Evolutionary conservation across 352 stramenopile species (phyloP).

Genomic region (Globisporangium canariense): DNA sequence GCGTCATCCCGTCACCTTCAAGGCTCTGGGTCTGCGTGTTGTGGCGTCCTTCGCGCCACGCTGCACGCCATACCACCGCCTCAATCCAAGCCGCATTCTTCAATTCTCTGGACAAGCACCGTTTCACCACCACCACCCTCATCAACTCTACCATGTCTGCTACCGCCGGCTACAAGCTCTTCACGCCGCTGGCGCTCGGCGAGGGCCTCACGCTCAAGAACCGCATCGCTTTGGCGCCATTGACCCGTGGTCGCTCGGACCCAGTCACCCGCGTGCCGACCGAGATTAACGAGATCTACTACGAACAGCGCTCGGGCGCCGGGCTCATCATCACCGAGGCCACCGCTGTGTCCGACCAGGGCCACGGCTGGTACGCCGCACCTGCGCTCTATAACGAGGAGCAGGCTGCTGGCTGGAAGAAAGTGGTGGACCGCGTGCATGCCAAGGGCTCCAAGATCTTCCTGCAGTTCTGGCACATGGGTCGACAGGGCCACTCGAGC

Average conservation of each 20-base stretch:
- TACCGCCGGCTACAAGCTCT: constrained; percentile 32
- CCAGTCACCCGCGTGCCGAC: constrained; percentile 26
- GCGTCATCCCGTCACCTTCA: not conserved
- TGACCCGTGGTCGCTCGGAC: constrained; percentile 41
- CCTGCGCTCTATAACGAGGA: constrained; percentile 23
- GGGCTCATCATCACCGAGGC: constrained; percentile 68
- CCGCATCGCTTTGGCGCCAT: constrained; percentile 41
- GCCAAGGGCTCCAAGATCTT: constrained; percentile 73
- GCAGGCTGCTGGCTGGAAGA: constrained; percentile 46
- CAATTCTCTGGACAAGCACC: constrained; percentile 2
- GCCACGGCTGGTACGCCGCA: not conserved
- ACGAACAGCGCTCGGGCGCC: constrained; percentile 47
- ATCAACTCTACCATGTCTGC: not conserved
- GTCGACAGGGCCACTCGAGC: constrained; percentile 48
- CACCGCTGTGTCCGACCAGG: constrained; percentile 39
- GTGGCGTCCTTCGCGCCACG: not conserved
- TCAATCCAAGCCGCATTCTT: not conserved
- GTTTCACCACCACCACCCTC: not conserved
- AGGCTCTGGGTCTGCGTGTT: not conserved
- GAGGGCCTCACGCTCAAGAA: constrained; percentile 44
- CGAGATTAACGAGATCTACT: constrained; percentile 56
- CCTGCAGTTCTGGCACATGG: constrained; percentile 83
- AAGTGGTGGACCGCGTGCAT: constrained; percentile 68
- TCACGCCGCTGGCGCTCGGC: constrained; percentile 27
- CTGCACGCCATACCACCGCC: not conserved